Evolutionary conservation across 768 basidiomycete genomes (phyloP), one percentile per base, ranked within the genome.

Genomic region (Zangia roseola): DNA sequence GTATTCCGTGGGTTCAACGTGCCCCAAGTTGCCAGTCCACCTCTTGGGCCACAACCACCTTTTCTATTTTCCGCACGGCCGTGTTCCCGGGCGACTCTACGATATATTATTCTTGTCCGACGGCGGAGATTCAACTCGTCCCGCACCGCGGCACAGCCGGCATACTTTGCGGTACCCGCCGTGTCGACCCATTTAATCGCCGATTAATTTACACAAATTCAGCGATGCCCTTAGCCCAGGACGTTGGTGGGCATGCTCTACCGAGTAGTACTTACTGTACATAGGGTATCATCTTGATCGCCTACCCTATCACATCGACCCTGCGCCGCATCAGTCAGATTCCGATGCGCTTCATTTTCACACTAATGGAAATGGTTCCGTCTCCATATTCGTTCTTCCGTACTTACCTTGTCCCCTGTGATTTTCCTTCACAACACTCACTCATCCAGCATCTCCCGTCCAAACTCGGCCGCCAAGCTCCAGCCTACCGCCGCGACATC

Each of bases 251-350:
- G 52, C 24, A 50, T 12, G 21, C 36, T n/a, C 25, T 1, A n/a
- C 45, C 43, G 54, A 42, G 41, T 56, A 47, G 57, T 59, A 55
- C n/a, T 56, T 49, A 53, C 50, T 59, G 54, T 28, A 24, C 7
- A 35, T 49, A 53, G 57, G 65, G 55, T 57, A 63, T 59, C 62
- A 68, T 57, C 57, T 65, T 63, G 66, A 68, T 68, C 65, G 55
- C 55, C 59, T 63, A 68, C 68, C 68, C 66, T 69, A 68, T 68
- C 67, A 68, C 57, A 54, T 38, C 66, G 67, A 68, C 67, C 65
- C 65, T 67, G 62, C 47, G 42, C 31, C 31, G 40, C 58, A 66
- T 65, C 64, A 65, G 57, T 53, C 56, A 60, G 61, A 66, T 65
- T 66, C 58, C 63, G 63, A 59, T 61, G 55, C 45, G 53, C 37